Percentiles rank a stretch among this genome's conserved stretches.
phyloP scores from a whole-genome alignment of 805 yeast species.

The Suhomyces sp. region DNA sequence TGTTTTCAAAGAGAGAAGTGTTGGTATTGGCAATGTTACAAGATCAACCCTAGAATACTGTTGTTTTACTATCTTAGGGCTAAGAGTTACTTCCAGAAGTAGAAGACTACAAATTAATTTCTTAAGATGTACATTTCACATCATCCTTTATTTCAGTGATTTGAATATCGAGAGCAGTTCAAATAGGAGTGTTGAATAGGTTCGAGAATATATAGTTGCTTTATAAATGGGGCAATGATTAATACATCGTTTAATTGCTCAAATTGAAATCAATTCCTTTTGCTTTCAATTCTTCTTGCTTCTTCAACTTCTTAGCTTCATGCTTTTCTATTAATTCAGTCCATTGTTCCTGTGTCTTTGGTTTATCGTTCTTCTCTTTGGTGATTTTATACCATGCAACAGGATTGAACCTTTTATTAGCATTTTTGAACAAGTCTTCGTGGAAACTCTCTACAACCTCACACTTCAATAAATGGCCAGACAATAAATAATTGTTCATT shows the following conservation, averaged over 20 bases:
- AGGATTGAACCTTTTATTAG: slow-evolving; percentile 51
- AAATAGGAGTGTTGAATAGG: background rate
- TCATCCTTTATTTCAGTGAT: background rate
- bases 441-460: slow-evolving; percentile 54
- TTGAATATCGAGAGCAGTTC: background rate
- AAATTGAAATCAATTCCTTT: slow-evolving; percentile 56
- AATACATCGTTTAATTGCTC: background rate
- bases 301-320: slow-evolving; percentile 39
- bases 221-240: background rate
- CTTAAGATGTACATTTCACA: background rate
- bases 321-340: slow-evolving; percentile 48
- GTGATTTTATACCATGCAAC: slow-evolving; percentile 60
- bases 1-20: background rate
- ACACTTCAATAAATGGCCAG: slow-evolving; percentile 79
- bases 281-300: slow-evolving; percentile 48
- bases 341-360: slow-evolving; percentile 59
- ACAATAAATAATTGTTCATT: slow-evolving; percentile 89
- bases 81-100: background rate
- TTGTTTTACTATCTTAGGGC: background rate
- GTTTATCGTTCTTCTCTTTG: slow-evolving; percentile 51
- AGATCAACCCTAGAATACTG: background rate
- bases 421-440: slow-evolving; percentile 57
- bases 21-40: background rate
- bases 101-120: background rate
- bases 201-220: background rate